A percentile compares a stretch with the other conserved stretches of the same genome.
These are phyloP conservation scores for Lachancea dasiensis DNA, from an alignment of 805 yeast species.

Conservation along the genomic window DNA sequence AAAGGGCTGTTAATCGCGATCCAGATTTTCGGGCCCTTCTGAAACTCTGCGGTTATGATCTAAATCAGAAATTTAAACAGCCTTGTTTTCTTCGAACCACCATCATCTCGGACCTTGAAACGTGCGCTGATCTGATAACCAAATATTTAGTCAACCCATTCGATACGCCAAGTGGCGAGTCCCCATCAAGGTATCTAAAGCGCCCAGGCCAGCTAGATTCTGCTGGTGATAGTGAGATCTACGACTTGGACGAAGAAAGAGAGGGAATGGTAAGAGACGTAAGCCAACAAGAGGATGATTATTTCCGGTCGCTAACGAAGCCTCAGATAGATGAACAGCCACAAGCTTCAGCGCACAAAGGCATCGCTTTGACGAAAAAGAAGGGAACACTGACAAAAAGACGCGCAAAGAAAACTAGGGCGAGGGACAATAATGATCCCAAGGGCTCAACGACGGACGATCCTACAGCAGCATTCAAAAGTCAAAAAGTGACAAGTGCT, in stretches of 20 bases:
- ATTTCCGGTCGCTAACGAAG: constrained; percentile 3
- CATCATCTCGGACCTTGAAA: constrained; percentile 14
- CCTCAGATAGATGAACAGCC: not conserved
- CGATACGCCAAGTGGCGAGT: constrained; percentile 12
- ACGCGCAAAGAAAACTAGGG: not conserved
- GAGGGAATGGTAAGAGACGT: not conserved
- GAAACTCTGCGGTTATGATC: constrained; percentile 18
- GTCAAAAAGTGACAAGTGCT: constrained; percentile 19
- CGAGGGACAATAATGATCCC: not conserved
- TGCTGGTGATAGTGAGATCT: too few relatives aligned
- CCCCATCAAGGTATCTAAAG: constrained; percentile 12
- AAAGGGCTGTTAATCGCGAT: constrained; percentile 18
- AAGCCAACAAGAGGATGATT: constrained; percentile 3
- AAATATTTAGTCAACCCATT: constrained; percentile 24
- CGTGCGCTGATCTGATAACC: constrained; percentile 12
- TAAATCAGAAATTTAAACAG: constrained; percentile 14
- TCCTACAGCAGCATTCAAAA: not conserved
- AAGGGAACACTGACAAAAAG: not conserved
- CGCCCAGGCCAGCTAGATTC: constrained; percentile 12
- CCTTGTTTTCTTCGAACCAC: constrained; percentile 16
- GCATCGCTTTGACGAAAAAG: not conserved
- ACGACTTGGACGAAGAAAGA: too few relatives aligned
- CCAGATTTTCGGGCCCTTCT: constrained; percentile 28
- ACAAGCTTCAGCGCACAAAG: not conserved
- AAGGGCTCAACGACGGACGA: too few relatives aligned